Conservation (phyloP, 441 rosid genomes). For the Arabidopsis lyrata region DNA sequence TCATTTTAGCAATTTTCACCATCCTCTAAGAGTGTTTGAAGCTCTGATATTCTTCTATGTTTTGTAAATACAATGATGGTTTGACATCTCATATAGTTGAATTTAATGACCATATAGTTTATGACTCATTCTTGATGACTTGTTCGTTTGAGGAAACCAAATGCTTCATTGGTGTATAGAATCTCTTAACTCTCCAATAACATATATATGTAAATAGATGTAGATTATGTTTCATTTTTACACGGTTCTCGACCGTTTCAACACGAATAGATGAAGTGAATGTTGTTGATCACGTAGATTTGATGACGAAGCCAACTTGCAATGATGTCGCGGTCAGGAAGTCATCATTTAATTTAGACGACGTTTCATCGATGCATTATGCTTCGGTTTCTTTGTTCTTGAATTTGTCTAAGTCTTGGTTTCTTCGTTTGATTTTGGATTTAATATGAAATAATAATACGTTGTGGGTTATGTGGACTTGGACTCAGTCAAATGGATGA, state of each 20-base stretch:
- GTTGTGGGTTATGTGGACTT: not conserved
- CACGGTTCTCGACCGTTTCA: slow-evolving; percentile 20
- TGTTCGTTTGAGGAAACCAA: not conserved
- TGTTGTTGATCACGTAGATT: not conserved
- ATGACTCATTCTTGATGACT: not conserved
- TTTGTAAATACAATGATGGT: not conserved
- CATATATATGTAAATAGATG: too few species aligned
- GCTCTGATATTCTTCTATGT: not conserved
- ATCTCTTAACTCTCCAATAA: too few species aligned
- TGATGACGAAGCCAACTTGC: not conserved
- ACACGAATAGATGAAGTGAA: slow-evolving; percentile 8
- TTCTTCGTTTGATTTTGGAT: slow-evolving; percentile 20
- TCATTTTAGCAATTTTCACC: not conserved
- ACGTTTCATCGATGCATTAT: too few species aligned
- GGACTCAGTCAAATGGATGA: slow-evolving; percentile 23
- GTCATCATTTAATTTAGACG: too few species aligned
- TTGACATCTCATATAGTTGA: not conserved
- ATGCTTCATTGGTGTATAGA: not conserved
- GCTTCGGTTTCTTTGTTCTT: not conserved
- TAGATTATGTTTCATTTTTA: not conserved
- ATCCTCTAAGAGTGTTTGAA: not conserved
- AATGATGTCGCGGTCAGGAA: not conserved
- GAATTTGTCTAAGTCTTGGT: slow-evolving; percentile 3
- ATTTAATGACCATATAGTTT: not conserved
- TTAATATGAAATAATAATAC: not conserved